Evolutionary conservation across 2,329 filamentous ascomycete species (phyloP).

Genomic region (Alternaria gansuensis): DNA sequence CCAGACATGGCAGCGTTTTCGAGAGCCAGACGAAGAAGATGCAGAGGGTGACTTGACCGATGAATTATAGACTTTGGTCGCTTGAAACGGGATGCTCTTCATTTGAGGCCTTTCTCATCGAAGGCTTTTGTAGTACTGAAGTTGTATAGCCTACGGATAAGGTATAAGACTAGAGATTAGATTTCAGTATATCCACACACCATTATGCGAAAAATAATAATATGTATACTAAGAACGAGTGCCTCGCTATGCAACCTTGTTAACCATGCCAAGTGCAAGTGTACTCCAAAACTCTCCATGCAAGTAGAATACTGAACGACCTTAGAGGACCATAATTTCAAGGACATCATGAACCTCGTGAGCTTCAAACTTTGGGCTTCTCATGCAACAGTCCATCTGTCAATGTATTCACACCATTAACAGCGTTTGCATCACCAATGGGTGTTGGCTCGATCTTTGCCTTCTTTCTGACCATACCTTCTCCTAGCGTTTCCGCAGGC

Average conservation of each 20-base stretch:
- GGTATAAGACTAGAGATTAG: background rate
- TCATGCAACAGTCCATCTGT: constrained; percentile 46
- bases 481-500: constrained; percentile 29
- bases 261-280: background rate
- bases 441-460: constrained; percentile 36
- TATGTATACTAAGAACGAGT: constrained; percentile 9
- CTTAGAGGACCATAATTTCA: too few relatives aligned
- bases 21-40: too few relatives aligned
- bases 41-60: too few relatives aligned
- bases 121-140: background rate
- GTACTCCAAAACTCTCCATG: background rate
- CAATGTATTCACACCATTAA: constrained; percentile 42
- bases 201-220: background rate
- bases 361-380: constrained; percentile 43
- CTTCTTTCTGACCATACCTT: constrained; percentile 46
- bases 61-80: too few relatives aligned
- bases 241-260: constrained; percentile 31
- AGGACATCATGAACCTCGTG: background rate
- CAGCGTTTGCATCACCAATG: constrained; percentile 12
- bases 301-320: background rate
- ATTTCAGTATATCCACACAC: background rate
- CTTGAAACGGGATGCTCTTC: too few relatives aligned
- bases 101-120: too few relatives aligned
- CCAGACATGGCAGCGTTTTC: too few relatives aligned
- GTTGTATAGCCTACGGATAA: background rate